These are phyloP conservation scores for Arbutus unedo DNA, from an alignment of 148 eudicot species.

Conservation along the genomic window DNA sequence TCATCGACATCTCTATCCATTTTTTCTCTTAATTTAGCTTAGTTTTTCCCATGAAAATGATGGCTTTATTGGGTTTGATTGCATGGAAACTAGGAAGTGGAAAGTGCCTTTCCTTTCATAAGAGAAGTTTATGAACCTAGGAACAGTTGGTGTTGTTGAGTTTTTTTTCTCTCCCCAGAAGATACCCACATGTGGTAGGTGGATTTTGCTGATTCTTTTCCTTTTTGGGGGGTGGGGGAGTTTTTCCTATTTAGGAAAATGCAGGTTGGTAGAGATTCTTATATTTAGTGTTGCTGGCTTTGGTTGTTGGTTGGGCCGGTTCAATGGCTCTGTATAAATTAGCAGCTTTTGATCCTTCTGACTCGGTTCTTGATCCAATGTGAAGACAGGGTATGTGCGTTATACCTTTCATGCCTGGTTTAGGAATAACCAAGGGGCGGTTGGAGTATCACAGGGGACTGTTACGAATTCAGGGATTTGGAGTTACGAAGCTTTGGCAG, in stretches of 20 bases:
- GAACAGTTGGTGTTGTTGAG: not conserved
- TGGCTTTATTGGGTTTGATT: not conserved
- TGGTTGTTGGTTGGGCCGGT: too few species aligned
- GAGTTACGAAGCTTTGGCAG: too few species aligned
- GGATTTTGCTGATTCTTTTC: slow-evolving; percentile 1
- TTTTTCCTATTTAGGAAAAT: not conserved
- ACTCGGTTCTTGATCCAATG: too few species aligned
- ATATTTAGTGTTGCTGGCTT: not conserved
- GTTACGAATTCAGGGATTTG: too few species aligned
- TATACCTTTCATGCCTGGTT: too few species aligned
- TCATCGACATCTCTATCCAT: not conserved
- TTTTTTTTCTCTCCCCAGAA: too few species aligned
- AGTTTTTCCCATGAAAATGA: not conserved
- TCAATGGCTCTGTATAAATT: too few species aligned
- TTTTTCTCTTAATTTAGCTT: not conserved
- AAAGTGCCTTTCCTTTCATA: not conserved
- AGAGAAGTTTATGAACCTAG: not conserved
- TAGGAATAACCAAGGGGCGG: too few species aligned
- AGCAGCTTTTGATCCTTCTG: too few species aligned
- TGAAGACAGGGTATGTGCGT: too few species aligned
- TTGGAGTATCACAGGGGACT: too few species aligned
- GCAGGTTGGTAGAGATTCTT: not conserved
- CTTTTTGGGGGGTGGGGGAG: not conserved
- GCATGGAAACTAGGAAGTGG: not conserved
- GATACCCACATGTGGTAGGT: slow-evolving; percentile 6